Base-by-base conservation (phyloP, 106 monocot genomes). In the Cymbidium sinense region DNA sequence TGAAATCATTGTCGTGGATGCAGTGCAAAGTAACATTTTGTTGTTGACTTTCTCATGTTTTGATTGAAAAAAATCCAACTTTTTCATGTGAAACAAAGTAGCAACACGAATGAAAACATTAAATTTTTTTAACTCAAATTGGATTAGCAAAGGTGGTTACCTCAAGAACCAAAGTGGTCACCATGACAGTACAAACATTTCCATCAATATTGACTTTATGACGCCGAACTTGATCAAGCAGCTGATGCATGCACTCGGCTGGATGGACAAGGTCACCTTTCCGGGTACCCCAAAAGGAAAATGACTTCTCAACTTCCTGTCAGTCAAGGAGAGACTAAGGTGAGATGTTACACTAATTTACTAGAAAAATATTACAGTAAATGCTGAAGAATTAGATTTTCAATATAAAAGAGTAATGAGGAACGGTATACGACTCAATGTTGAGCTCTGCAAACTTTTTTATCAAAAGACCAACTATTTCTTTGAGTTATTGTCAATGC, bases 131-230 rank as follows among this genome's bases (percentile, higher is more conserved):
- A 21, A 27, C 64, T 15, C 23, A 67, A 67, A 27, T 10, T 64
- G 64, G 33, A 0, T 51, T 12, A 9, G 21, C 6, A 67, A 67
- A 33, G n/a, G 18, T 39, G 5, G 37, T 75, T 92, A 95, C 95
- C 95, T 95, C 92, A n/a, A 95, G 92, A 78, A 95, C 95, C 75
- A 95, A 79, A 50, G 84, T 92, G 7, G 95, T 95, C 10, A 95
- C 90, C 85, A 95, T 73, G 43, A 92, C 92, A 36, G 95, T 90
- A 78, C 95, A 95, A 75, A 92, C 84, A 80, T 95, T 95, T 58
- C 95, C 89, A 75, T 95, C 92, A 73, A 95, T 80, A 70, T 95
- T 95, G 28, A 95, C 92, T 87, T 77, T 88, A 76, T 95, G 88
- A 12, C 79, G 88, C 31, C 90, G 86, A 43, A 95, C 90, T 84